These are phyloP conservation scores for Logfia minima DNA, from an alignment of 129 eudicot genomes.

Conservation along the genomic window DNA sequence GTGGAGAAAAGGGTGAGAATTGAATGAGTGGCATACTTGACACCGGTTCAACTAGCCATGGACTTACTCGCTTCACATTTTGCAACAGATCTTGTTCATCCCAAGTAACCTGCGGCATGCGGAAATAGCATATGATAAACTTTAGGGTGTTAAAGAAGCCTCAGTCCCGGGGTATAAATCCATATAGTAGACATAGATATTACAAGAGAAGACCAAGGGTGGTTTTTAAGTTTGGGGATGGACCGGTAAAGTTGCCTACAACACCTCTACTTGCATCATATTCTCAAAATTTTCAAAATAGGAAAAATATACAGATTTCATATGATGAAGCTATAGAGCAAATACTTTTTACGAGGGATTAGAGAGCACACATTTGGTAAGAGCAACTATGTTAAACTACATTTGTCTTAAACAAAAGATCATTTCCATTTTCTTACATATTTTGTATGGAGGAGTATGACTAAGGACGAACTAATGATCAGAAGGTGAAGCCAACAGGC, in stretches of 20 bases:
- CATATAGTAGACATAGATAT: neutral
- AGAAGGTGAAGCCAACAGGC: neutral
- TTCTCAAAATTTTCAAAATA: neutral
- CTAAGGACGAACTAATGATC: neutral
- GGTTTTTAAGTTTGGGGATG: neutral
- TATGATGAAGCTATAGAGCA: too few relatives aligned
- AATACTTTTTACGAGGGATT: too few relatives aligned
- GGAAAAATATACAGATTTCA: neutral
- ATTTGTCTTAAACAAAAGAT: too few relatives aligned
- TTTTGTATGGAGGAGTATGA: neutral
- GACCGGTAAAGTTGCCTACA: neutral
- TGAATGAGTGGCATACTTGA: slow-evolving; percentile 68
- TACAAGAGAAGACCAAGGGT: neutral
- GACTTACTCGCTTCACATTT: slow-evolving; percentile 86
- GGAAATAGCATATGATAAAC: neutral
- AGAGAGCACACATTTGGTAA: too few relatives aligned
- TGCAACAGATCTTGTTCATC: slow-evolving; percentile 86
- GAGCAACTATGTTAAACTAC: too few relatives aligned
- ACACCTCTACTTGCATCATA: neutral
- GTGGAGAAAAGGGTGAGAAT: slow-evolving; percentile 75
- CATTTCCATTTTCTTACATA: neutral
- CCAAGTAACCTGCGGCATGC: slow-evolving; percentile 65
- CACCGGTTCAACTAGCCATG: slow-evolving; percentile 84
- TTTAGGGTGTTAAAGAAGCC: neutral
- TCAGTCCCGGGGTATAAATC: neutral